phyloP scores from a whole-genome alignment of 208 protist species.

The Crithidia bombi region DNA sequence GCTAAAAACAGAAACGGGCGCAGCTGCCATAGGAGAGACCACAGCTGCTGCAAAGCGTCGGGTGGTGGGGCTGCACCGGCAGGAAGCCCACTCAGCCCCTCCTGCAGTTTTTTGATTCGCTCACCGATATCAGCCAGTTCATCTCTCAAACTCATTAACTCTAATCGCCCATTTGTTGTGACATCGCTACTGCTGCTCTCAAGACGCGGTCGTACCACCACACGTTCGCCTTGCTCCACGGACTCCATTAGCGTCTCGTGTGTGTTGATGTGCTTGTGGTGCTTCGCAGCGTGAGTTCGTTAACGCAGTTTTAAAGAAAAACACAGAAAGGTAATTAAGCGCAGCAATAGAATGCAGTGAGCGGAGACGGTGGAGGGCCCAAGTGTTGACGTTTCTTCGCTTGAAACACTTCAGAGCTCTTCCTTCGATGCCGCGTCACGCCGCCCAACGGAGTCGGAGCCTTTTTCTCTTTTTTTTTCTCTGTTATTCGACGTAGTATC shows the following conservation, averaged over 20 bases:
- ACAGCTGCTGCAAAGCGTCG: conserved; percentile 33
- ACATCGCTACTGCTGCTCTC: conserved; percentile 7
- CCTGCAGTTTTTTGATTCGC: conserved; percentile 29
- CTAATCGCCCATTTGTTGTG: neutral
- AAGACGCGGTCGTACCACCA: conserved; percentile 15
- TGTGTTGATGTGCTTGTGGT: too few species aligned
- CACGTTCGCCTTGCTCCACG: conserved; percentile 6
- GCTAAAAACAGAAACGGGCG: conserved; percentile 57
- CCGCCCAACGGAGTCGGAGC: too few species aligned
- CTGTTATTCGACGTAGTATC: too few species aligned
- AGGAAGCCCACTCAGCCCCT: conserved; percentile 18
- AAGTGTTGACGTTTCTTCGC: neutral
- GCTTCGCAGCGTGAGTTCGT: neutral
- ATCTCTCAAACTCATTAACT: conserved; percentile 5
- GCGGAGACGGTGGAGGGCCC: neutral
- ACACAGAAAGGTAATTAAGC: too few species aligned
- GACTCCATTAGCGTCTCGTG: conserved; percentile 1
- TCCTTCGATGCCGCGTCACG: too few species aligned
- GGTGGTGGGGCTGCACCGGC: neutral
- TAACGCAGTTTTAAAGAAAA: too few species aligned
- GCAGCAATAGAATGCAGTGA: neutral
- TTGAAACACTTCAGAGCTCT: neutral
- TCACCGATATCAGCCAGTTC: conserved; percentile 33
- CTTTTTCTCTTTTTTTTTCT: too few species aligned
- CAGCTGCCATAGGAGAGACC: conserved; percentile 60